Evolutionary conservation across 2,329 filamentous ascomycete species (phyloP), one percentile per base, ranked within the genome.

Genomic region (Talaromyces sp.): DNA sequence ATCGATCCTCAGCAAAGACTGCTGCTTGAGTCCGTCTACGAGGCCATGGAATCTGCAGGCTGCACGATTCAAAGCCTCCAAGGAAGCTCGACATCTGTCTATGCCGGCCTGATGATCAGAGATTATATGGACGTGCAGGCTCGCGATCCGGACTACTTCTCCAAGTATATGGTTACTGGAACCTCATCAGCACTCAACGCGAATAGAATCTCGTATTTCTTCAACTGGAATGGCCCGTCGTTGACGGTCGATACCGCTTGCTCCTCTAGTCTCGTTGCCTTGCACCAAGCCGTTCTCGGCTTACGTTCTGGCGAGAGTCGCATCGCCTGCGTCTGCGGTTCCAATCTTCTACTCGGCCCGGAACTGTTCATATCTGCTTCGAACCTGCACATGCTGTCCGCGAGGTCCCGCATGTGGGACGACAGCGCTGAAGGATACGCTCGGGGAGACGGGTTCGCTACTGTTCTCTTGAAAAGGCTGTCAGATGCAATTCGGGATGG

Each of bases 401-500:
- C 5, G 52, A 58, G 23, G 34, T 51, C 53, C 18, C 14, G 31
- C 14, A 31, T 52, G 72, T 1, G 67, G 4, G 76, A 78, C 66
- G 67, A 66, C 0, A 67, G 64, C 0, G 83, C 78, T 0, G 70
- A 82, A 64, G 83, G 82, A 6, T 83, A 77, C 68, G 81, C 75
- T 27, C 76, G 82, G 1, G 82, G 80, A 6, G 84, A 86, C 58
- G 83, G 82, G 2, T 69, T 83, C 14, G 77, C 77, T 0, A 69
- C 74, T 0, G 63, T 87, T 0, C 69, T 86, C 0, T 62, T 87
- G 0, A 86, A 86, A 68, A 72, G 68, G 0, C 67, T 86, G 0
- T 68, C 66, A 3, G 68, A 76, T 1, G 85, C 85, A 0, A 56
- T 85, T 2, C 66, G 56, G 0, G 77, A 81, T 63, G 73, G 73